Conservation (phyloP, 305 asterid genomes). For the Ilex paraguariensis region DNA sequence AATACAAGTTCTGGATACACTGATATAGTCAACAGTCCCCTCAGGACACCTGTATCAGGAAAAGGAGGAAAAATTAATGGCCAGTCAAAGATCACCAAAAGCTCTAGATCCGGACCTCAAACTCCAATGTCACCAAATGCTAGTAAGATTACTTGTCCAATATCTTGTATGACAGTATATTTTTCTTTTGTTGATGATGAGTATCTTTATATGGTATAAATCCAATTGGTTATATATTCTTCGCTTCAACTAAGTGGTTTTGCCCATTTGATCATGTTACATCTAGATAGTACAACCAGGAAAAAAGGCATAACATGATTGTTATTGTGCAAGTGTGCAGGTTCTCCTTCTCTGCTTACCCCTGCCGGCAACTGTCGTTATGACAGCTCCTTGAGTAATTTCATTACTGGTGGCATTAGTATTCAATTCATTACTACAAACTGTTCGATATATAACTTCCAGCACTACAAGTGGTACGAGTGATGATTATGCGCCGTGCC, state of each 20-base stretch:
- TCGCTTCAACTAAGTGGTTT: too few species aligned
- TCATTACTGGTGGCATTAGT: constrained; percentile 11
- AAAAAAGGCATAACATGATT: neutral
- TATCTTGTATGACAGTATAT: neutral
- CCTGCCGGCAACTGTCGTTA: constrained; percentile 93
- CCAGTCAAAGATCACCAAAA: constrained; percentile 60
- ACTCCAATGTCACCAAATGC: constrained; percentile 45
- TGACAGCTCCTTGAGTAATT: constrained; percentile 83
- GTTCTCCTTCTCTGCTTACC: constrained; percentile 72
- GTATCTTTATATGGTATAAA: too few species aligned
- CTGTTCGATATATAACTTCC: neutral
- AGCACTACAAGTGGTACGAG: constrained; percentile 6
- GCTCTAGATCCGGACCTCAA: constrained; percentile 47
- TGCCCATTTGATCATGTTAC: too few species aligned
- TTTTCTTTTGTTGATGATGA: too few species aligned
- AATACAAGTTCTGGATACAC: constrained; percentile 47
- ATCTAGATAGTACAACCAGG: too few species aligned
- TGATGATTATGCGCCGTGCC: constrained; percentile 17
- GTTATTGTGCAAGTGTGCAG: constrained; percentile 36
- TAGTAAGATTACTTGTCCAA: constrained; percentile 39
- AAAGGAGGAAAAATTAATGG: constrained; percentile 57
- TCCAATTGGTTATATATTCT: too few species aligned
- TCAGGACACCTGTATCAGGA: constrained; percentile 63
- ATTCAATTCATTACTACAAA: constrained; percentile 10
- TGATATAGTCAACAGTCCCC: constrained; percentile 42